A percentile compares a stretch with the other conserved stretches of the same genome.
Evolutionary conservation across 768 basidiomycete genomes (phyloP).

Genomic region (Xerocomellus amylosporus): DNA sequence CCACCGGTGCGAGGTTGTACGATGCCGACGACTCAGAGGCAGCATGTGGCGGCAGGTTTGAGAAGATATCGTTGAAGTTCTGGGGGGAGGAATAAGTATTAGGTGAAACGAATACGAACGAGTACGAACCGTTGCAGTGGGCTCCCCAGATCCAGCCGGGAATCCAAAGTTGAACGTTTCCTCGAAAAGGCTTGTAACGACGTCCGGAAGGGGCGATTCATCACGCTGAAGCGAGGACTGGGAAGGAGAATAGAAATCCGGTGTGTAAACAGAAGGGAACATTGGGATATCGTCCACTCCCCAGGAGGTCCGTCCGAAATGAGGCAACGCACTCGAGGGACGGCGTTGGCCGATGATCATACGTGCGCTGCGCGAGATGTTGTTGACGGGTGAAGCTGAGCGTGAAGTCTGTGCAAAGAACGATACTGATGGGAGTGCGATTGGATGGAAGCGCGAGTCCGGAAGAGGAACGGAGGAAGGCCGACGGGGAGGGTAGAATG

Average conservation of each 20-base stretch:
- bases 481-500: conserved; percentile 45
- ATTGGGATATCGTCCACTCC: conserved; percentile 29
- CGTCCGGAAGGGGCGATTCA: conserved; percentile 47
- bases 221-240: conserved; percentile 39
- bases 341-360: conserved; percentile 45
- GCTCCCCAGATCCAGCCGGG: conserved; percentile 12
- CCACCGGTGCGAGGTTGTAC: conserved; percentile 26
- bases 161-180: conserved; percentile 36
- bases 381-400: conserved; percentile 42
- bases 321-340: conserved; percentile 47
- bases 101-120: rapidly evolving
- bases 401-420: conserved; percentile 42
- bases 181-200: conserved; percentile 48
- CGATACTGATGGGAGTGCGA: conserved; percentile 43
- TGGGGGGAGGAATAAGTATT: background rate
- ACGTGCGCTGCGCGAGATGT: conserved; percentile 45
- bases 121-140: conserved; percentile 13
- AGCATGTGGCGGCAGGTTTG: conserved; percentile 22
- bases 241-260: conserved; percentile 10
- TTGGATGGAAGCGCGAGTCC: conserved; percentile 37
- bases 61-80: conserved; percentile 26
- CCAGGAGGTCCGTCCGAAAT: conserved; percentile 28
- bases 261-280: conserved; percentile 1
- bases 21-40: conserved; percentile 11
- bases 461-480: conserved; percentile 65